Base-by-base conservation (phyloP, 1,139 yeast species). In the Candida sp. region DNA sequence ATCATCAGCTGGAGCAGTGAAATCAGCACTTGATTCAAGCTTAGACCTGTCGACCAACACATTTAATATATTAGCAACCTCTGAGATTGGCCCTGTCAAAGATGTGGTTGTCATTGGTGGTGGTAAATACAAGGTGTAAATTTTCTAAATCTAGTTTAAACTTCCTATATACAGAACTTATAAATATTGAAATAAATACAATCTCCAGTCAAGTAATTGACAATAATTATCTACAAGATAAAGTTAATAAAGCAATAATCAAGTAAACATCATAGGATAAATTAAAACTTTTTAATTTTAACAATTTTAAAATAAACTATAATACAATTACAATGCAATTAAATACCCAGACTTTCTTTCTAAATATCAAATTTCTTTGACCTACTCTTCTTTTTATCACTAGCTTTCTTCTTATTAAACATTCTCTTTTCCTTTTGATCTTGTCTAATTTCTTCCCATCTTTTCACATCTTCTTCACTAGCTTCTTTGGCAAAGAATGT, bases 301-400 rank as follows among this genome's bases (percentile, higher is more conserved):
- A 15, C 3, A 15, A 15, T 15, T 15, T 15, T 15, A 15, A 15
- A 15, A 15, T 2, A 2, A 15, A 15, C 19, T 15, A 15, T 15
- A 15, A 3, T 15, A 15, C 19, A 15, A 15, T 15, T 15, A 15
- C 19, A 15, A 15, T 15, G 19, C 19, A 15, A 15, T n/a, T n/a
- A n/a, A n/a, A n/a, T 15, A 15, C 19, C 19, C 19, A 15, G 2
- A 15, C 19, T 15, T 15, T 15, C 19, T 15, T 15, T 5, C 36
- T 33, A 35, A 11, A 35, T 27, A 41, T 70, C 75, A 48, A 73
- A 66, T 40, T 61, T 63, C 57, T 66, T 70, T 4, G 68, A 61
- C 33, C 90, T 59, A 22, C 64, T 55, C 49, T 72, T 72, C 63
- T 83, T 84, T 65, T 79, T 84, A 21, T 77, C 77, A 22, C 84